Conservation (phyloP, 2,329 filamentous ascomycete species). For the Dissoconium aciculare region DNA sequence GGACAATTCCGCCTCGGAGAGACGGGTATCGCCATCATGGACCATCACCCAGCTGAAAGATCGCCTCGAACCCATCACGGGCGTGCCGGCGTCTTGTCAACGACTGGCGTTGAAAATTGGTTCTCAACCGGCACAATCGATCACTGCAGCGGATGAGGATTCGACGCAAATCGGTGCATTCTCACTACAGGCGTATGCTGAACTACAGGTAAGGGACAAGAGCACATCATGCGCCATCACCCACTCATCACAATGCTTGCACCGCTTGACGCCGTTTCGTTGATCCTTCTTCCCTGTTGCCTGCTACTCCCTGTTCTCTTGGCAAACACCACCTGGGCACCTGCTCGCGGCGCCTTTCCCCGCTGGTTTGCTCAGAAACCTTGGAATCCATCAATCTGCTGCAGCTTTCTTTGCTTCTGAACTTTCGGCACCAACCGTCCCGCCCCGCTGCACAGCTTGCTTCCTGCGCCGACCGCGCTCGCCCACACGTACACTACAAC, state of each 20-base stretch:
- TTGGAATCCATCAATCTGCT: too few relatives aligned
- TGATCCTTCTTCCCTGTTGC: not conserved
- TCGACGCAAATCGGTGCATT: constrained; percentile 48
- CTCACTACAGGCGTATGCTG: constrained; percentile 57
- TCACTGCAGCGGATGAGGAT: constrained; percentile 62
- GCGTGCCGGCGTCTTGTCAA: constrained; percentile 69
- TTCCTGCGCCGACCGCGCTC: too few relatives aligned
- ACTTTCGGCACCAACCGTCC: too few relatives aligned
- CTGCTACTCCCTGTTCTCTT: not conserved
- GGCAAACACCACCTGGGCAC: not conserved
- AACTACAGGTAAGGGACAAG: constrained; percentile 55
- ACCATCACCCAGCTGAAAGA: constrained; percentile 67
- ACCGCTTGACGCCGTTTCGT: too few relatives aligned
- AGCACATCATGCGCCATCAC: constrained; percentile 2
- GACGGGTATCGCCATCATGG: constrained; percentile 86
- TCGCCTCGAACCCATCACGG: constrained; percentile 85
- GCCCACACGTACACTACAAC: too few relatives aligned
- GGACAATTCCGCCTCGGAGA: constrained; percentile 67
- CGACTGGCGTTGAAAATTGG: constrained; percentile 55
- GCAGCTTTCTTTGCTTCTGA: too few relatives aligned
- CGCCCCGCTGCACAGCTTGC: too few relatives aligned
- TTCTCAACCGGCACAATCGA: constrained; percentile 45
- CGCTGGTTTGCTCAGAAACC: too few relatives aligned
- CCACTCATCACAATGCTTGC: not conserved
- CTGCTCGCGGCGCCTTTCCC: too few relatives aligned